These are phyloP conservation scores for Aspergillus costaricaensis DNA, from an alignment of 2,329 filamentous ascomycete species.

Conservation along the genomic window DNA sequence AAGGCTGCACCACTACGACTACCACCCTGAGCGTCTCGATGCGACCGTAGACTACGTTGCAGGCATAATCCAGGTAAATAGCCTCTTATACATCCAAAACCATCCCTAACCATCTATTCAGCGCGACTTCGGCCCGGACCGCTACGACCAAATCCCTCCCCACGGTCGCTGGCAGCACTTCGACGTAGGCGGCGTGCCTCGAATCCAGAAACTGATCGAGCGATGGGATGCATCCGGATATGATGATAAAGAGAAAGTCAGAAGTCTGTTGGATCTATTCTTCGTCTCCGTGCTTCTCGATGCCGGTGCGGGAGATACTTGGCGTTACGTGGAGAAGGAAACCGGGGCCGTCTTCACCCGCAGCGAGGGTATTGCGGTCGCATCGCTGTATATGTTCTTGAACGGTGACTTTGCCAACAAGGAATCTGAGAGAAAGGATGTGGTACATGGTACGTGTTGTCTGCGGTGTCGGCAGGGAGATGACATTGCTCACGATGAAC, in stretches of 20 bases:
- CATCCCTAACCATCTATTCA: slow-evolving; percentile 22
- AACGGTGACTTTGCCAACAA: slow-evolving; percentile 39
- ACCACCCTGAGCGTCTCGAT: slow-evolving; percentile 41
- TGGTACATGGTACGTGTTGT: slow-evolving; percentile 7
- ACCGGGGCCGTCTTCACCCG: slow-evolving; percentile 37
- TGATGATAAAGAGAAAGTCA: slow-evolving; percentile 52
- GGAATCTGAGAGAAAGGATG: slow-evolving; percentile 8
- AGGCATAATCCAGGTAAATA: slow-evolving; percentile 46
- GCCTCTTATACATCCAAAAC: not conserved
- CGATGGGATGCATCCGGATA: slow-evolving; percentile 48
- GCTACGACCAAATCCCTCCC: slow-evolving; percentile 52
- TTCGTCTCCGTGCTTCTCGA: slow-evolving; percentile 62
- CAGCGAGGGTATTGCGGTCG: slow-evolving; percentile 57
- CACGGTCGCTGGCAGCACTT: slow-evolving; percentile 66
- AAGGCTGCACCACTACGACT: slow-evolving; percentile 47
- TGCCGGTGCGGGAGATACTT: slow-evolving; percentile 55
- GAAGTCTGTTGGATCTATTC: slow-evolving; percentile 62
- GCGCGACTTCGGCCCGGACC: slow-evolving; percentile 56
- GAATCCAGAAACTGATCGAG: slow-evolving; percentile 49
- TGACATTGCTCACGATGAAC: not conserved
- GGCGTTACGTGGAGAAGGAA: slow-evolving; percentile 49
- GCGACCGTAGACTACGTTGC: slow-evolving; percentile 48
- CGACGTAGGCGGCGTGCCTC: slow-evolving; percentile 56
- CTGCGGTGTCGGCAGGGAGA: not conserved
- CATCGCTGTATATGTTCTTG: slow-evolving; percentile 54